Base-by-base conservation (phyloP, 2,329 filamentous ascomycete species). In the Neopestalotiopsis sp. region DNA sequence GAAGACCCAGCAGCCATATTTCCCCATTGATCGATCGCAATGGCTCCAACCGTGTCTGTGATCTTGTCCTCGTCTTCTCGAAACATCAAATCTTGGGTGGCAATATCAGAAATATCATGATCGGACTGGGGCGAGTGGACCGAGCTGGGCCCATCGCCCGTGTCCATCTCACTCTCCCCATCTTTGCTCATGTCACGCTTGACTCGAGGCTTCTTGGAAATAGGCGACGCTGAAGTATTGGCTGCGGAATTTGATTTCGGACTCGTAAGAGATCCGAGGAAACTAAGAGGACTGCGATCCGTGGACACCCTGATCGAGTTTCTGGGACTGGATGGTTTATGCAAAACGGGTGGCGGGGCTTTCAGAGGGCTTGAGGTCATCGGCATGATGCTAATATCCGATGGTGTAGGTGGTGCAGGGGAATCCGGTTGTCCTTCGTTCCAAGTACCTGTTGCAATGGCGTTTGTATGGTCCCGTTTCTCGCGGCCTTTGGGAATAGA, bases 1-100 rank as follows among this genome's bases (percentile, higher is more conserved):
- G 96, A 99, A 1, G 96, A 97, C 17, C 92, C 96, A 4, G 95
- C 96, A 4, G 97, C 95, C 77, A 99, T 97, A 69, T 92, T 91
- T 17, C 96, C 96, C 74, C 87, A 89, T 64, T 88, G 87, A 76
- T 99, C 96, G 71, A 99, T 91, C 12, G 94, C 96, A 76, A 99
- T 97, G 34, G 95, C 96, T 59, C 97, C 96, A 69, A 99, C 94
- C 13, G 96, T 99, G 82, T 99, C 96, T 2, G 92, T 97, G 74
- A 99, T 88, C 32, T 81, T 86, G 75, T 92, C 87, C 20, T 94
- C 90, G 28, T 78, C 74, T 12, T 61, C 17, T 20, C 12, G 4
- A 24, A 49, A 45, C 34, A n/a, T 28, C 12, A 34, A n/a, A 24
- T 45, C 24, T 14, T 69, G 12, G 6, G 20, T 14, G 9, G 38